Evolutionary conservation across 225 moss, liverwort and hornwort species (phyloP), one percentile per base, ranked within the genome.

Genomic region (Thuidium tamariscinum): DNA sequence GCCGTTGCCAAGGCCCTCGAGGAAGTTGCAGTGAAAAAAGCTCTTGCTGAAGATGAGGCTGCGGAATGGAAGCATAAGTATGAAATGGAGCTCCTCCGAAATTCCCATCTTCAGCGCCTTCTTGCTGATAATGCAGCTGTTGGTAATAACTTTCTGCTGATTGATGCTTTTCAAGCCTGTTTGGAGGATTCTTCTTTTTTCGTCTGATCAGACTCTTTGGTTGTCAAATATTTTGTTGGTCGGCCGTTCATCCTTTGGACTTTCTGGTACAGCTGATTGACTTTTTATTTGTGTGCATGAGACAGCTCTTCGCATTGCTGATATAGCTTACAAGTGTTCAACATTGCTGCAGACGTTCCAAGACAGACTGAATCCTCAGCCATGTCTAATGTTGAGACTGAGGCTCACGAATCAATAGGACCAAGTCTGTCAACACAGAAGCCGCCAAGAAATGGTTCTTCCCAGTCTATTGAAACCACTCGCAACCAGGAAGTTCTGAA

Each of bases 1-100:
- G 97, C 91, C 74, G 97, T 97, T 84, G 95, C 95, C 56, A 95
- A 90, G 91, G 93, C 91, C 59, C 91, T 97, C 74, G 89, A 94
- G 89, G 93, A 97, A 75, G 96, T 97, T 62, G 96, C 95, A 67
- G 93, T 92, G 87, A 90, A 93, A 84, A 97, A 94, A 87, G 89
- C 93, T 49, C 91, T 90, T 84, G 94, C 93, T 81, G 88, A 90
- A 88, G 92, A 95, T 86, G 97, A 96, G 91, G 94, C 96, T 83
- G 90, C 95, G 56, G 89, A 94, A 83, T 97, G 97, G 97, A 97
- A 96, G 91, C 90, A 88, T 34, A 97, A 92, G 87, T 97, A 96
- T 86, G 97, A 97, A 89, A 87, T 94, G 77, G 97, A 97, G 90
- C 78, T 93, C 21, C 88, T 92, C 77, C 90, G 93, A 69, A 93